Evolutionary conservation across 495 filamentous ascomycete genomes (phyloP).

Genomic region (Podospora comata): DNA sequence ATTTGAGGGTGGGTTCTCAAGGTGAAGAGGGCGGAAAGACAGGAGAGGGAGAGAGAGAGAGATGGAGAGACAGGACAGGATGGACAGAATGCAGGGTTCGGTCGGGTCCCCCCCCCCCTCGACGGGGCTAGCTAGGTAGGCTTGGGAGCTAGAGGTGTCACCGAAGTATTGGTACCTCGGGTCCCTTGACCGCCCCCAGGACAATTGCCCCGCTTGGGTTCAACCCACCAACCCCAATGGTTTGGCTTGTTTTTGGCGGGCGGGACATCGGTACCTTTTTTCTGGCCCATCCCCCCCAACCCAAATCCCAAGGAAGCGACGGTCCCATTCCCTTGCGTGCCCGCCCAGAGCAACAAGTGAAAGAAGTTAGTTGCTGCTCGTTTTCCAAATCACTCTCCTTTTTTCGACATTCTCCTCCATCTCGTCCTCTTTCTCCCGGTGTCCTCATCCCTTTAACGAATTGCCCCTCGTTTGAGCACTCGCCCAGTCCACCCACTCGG

Average conservation of each 20-base stretch:
- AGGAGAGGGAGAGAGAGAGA: not conserved
- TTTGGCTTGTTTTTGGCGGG: slow-evolving; percentile 26
- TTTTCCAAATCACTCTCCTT: slow-evolving; percentile 4
- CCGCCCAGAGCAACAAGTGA: not conserved
- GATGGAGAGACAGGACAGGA: not conserved
- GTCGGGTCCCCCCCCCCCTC: not conserved
- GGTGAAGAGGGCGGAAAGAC: not conserved
- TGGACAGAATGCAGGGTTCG: slow-evolving; percentile 3
- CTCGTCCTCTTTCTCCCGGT: slow-evolving; percentile 1
- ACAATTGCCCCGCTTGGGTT: slow-evolving; percentile 29
- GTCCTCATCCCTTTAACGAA: slow-evolving; percentile 7
- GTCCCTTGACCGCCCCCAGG: slow-evolving; percentile 29
- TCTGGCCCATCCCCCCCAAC: slow-evolving; percentile 12
- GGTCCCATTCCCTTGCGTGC: slow-evolving; percentile 15
- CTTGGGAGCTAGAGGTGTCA: not conserved
- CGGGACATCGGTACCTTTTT: slow-evolving; percentile 31
- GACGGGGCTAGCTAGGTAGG: not conserved
- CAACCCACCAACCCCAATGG: slow-evolving; percentile 25
- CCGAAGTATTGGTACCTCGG: slow-evolving; percentile 34
- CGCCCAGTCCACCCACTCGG: not conserved
- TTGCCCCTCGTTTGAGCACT: slow-evolving; percentile 26
- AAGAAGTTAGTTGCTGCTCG: not conserved
- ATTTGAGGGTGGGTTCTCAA: not conserved
- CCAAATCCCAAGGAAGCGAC: slow-evolving; percentile 21
- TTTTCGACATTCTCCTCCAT: slow-evolving; percentile 18